Conservation (phyloP, 176 grass and related monocot species). For the Raddia distichophylla region DNA sequence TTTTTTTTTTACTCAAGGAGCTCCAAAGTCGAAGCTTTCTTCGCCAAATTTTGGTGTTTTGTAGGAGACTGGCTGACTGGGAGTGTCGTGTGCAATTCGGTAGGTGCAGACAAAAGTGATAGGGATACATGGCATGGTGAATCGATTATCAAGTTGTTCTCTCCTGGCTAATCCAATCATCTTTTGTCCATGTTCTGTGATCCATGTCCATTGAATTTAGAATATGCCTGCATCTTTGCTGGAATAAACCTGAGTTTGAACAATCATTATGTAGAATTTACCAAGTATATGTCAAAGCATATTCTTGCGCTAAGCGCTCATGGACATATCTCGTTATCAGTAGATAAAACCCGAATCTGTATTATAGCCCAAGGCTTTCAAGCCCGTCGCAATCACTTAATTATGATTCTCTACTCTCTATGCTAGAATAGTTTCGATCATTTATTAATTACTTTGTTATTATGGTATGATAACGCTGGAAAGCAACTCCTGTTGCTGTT, state of each 20-base stretch:
- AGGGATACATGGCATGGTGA: neutral
- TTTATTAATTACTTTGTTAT: conserved; percentile 1
- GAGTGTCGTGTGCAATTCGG: neutral
- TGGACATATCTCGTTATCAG: conserved; percentile 6
- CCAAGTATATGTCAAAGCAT: conserved; percentile 41
- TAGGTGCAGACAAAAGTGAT: neutral
- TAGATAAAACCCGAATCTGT: neutral
- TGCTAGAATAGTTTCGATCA: neutral
- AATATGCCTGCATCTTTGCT: conserved; percentile 28
- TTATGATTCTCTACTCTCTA: conserved; percentile 17
- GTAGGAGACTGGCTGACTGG: no score
- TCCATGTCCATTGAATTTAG: neutral
- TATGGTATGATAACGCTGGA: conserved; percentile 9
- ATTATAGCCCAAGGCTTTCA: neutral
- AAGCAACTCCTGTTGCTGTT: conserved; percentile 1
- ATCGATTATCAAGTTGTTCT: conserved; percentile 22
- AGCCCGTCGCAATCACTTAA: conserved; percentile 28
- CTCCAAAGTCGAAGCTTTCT: neutral
- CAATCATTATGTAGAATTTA: neutral
- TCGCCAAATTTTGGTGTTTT: neutral
- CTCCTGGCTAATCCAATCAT: neutral
- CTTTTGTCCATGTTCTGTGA: neutral
- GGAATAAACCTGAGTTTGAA: conserved; percentile 37
- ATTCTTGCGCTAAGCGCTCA: conserved; percentile 20
- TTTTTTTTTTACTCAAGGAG: neutral